phyloP scores from a whole-genome alignment of 768 basidiomycete species.

The Collybiopsis luxurians region DNA sequence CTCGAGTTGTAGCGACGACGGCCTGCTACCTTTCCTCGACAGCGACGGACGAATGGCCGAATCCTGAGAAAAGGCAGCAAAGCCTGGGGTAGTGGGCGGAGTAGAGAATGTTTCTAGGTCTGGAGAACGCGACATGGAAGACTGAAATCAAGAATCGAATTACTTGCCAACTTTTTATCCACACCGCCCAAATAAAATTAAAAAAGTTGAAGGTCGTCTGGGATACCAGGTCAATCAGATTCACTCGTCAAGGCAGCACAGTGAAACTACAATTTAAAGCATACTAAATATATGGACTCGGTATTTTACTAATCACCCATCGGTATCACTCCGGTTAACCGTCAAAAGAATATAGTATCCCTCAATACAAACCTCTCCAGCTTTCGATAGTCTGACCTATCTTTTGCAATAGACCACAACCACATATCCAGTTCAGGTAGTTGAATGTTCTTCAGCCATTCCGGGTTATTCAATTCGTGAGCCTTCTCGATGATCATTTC shows the following conservation, averaged over 20 bases:
- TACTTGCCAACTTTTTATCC: no score
- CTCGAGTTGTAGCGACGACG: conserved; percentile 43
- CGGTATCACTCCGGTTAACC: conserved; percentile 1
- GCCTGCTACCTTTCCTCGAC: conserved; percentile 41
- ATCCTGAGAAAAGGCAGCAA: conserved; percentile 12
- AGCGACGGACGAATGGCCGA: conserved; percentile 32
- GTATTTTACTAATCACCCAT: neutral
- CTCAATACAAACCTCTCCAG: conserved; percentile 65
- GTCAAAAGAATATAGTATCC: conserved; percentile 69
- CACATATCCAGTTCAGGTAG: conserved; percentile 69
- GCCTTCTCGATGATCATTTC: conserved; percentile 62
- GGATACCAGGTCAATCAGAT: no score
- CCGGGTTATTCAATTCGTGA: conserved; percentile 30
- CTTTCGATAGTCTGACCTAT: conserved; percentile 64
- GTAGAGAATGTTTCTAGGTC: conserved; percentile 40
- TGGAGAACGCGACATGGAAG: conserved; percentile 20
- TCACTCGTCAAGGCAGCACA: no score
- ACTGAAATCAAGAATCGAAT: neutral
- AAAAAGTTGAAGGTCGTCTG: no score
- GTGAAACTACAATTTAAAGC: no score
- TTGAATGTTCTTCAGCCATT: conserved; percentile 57
- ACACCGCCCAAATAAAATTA: no score
- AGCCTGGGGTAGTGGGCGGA: conserved; percentile 36
- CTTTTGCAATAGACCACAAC: conserved; percentile 84
- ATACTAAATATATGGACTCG: no score